Evolutionary conservation across 345 rosid genomes (phyloP).

Genomic region (Luvunga scandens): DNA sequence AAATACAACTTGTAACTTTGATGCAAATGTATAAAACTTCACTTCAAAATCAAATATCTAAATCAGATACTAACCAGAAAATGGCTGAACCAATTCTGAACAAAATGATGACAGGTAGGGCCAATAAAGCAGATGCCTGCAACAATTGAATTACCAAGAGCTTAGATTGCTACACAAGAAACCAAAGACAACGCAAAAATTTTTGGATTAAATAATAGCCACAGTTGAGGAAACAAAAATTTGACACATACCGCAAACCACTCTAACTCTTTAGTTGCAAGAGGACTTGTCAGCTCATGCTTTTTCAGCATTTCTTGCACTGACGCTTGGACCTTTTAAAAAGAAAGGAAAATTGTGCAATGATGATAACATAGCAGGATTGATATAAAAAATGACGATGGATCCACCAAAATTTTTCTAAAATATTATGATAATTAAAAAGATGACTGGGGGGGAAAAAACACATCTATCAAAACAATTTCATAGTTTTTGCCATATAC

Average conservation of each 20-base stretch:
- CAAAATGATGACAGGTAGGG: conserved; percentile 59
- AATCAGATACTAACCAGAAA: conserved; percentile 53
- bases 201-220: neutral
- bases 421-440: neutral
- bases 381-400: neutral
- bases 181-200: neutral
- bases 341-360: neutral
- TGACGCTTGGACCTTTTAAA: conserved; percentile 57
- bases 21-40: neutral
- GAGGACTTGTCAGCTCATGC: conserved; percentile 73
- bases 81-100: conserved; percentile 43
- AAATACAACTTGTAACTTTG: neutral
- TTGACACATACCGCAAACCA: conserved; percentile 78
- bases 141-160: conserved; percentile 14
- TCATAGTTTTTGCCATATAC: neutral
- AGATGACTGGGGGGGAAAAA: neutral
- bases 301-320: conserved; percentile 64
- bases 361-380: neutral
- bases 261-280: conserved; percentile 86
- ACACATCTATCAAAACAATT: neutral
- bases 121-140: conserved; percentile 88
- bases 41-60: neutral
- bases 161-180: neutral
- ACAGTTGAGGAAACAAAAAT: neutral
- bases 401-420: neutral